Evolutionary conservation across 768 basidiomycete genomes (phyloP), one percentile per base, ranked within the genome.

Genomic region (Kondoa subrosea): DNA sequence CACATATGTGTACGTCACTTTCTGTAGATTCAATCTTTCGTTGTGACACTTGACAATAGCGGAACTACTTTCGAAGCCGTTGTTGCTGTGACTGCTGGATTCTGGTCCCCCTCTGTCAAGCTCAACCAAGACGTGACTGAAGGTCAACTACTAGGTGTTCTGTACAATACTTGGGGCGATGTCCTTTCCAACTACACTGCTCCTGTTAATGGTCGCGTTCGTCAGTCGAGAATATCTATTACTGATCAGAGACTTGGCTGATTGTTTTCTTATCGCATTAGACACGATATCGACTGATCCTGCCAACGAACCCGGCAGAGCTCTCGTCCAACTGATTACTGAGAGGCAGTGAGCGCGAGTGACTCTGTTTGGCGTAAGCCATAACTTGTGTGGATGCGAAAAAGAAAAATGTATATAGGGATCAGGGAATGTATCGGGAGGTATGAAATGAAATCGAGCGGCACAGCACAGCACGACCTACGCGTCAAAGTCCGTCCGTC

Each of bases 101-200:
- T 17, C 29, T 64, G 27, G 27, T 3, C 3, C 4, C 62, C 62
- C 33, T 3, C n/a, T 21, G 62, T 64, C 16, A 26, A 14, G 27
- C 3, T 64, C 30, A 25, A 27, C 30, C 25, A 64, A 8, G n/a
- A 64, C 29, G 62, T 64, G 14, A 14, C 27, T 25, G 62, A 64
- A 33, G 62, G 62, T 32, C 4, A 64, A 15, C 29, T 64, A 4
- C 62, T 64, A 30, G 62, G 62, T 21, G 15, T 14, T 4, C 26
- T 29, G 3, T 64, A 64, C 62, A 64, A 60, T 26, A 30, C 8
- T 15, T 60, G 12, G 12, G 58, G 58, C 58, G 58, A 60, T 60
- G 25, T 60, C 8, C n/a, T 60, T 30, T 4, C 12, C 8, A 25
- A 60, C 8, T 60, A 50, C 40, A 50, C 40, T 8, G 40, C 40